Percentiles rank a stretch among this genome's conserved stretches.
These are phyloP conservation scores for Candida corydali DNA, from an alignment of 805 yeast genomes.

Conservation along the genomic window DNA sequence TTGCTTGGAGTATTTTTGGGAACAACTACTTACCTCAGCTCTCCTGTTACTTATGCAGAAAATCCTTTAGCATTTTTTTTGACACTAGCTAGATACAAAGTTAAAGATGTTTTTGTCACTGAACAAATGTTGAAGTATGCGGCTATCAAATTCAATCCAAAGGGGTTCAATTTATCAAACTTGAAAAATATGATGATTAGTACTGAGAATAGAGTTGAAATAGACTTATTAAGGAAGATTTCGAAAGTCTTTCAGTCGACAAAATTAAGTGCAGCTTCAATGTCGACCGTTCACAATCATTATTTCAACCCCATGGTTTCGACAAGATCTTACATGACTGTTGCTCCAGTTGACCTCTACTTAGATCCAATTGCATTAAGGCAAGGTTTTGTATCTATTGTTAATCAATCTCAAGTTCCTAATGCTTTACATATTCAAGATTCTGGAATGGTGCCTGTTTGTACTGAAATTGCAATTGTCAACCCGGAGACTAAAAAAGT, in stretches of 20 bases:
- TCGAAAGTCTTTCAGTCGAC: slow-evolving; percentile 61
- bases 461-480: slow-evolving; percentile 90
- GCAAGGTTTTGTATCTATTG: slow-evolving; percentile 81
- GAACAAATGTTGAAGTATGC: slow-evolving; percentile 80
- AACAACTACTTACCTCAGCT: slow-evolving; percentile 73
- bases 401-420: slow-evolving; percentile 67
- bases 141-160: slow-evolving; percentile 53
- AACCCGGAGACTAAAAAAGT: slow-evolving; percentile 84
- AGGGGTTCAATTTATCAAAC: slow-evolving; percentile 55
- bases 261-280: slow-evolving; percentile 60
- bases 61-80: slow-evolving; percentile 70
- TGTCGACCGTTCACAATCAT: slow-evolving; percentile 77
- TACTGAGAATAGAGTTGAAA: slow-evolving; percentile 69
- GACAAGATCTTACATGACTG: slow-evolving; percentile 79
- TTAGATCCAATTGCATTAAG: slow-evolving; percentile 84
- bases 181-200: slow-evolving; percentile 83
- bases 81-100: slow-evolving; percentile 68
- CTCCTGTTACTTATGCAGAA: slow-evolving; percentile 72
- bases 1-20: slow-evolving; percentile 85
- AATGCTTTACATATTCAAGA: slow-evolving; percentile 79
- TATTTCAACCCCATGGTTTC: slow-evolving; percentile 78
- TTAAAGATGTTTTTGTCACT: slow-evolving; percentile 82
- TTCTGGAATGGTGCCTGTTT: slow-evolving; percentile 93
- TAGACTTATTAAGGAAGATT: slow-evolving; percentile 52
- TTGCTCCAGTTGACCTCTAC: slow-evolving; percentile 83